Base-by-base conservation (phyloP, 352 stramenopile genomes). In the Phytophthora fragariae region DNA sequence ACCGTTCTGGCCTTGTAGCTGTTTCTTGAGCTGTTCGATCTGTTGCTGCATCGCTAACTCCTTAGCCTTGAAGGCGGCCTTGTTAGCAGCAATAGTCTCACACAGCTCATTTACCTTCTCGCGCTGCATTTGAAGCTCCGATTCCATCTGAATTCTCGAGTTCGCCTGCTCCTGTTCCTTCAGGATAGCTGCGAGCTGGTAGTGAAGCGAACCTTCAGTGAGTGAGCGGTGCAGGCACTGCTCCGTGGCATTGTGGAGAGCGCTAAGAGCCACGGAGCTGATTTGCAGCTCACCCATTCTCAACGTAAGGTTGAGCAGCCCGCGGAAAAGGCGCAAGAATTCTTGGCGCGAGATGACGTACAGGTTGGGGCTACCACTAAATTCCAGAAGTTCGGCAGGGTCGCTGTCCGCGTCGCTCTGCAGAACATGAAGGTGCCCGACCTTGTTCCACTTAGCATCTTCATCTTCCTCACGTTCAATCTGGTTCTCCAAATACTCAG, bases 201-300 rank as follows among this genome's bases (percentile, higher is more conserved):
- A 79, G n/a, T 79, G 82, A 44, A 96, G 72, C 35, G 78, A 82
- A 14, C 90, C 84, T 69, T 88, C 72, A 21, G 75, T 85, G 17
- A 96, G 73, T 12, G 76, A 82, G 21, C 74, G 76, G 44, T 92
- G 75, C 31, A 96, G 61, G 59, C 87, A 89, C 60, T 94, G 87
- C 75, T 96, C 90, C 2, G 79, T 76, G 6, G 82, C 80, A 39
- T 93, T 96, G 70, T 96, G 90, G 9, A 96, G 67, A 5, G 86
- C 88, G 50, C 87, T 95, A 8, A 95, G 70, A 3, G 87, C 90
- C 7, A 93, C 86, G 0, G 84, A 79, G 53, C 75, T 92, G 67
- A 95, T 90, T 9, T 79, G 70, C 10, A 91, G 63, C 53, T 81
- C 75, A 12, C 78, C 75, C 37, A 81, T 52, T 58, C 66, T 70